Evolutionary conservation across 495 filamentous ascomycete species (phyloP).

Genomic region (Bombardia bombarda): DNA sequence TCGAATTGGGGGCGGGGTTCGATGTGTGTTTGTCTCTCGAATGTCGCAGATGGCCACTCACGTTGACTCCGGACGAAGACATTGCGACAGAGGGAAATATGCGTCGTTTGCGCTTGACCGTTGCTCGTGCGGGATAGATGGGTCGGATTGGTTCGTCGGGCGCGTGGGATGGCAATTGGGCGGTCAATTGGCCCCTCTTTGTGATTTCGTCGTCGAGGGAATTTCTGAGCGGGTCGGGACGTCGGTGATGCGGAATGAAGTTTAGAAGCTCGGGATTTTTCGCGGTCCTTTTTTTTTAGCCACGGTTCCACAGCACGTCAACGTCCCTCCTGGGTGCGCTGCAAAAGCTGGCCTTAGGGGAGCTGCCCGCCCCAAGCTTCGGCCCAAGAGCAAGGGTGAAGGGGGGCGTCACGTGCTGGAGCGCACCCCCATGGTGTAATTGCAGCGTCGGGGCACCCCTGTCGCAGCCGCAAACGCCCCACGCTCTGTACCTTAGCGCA

Average conservation of each 20-base stretch:
- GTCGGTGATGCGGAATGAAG: conserved; percentile 15
- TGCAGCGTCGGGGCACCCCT: conserved; percentile 7
- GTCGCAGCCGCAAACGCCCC: not conserved
- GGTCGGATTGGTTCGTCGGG: conserved; percentile 5
- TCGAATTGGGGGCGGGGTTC: no score
- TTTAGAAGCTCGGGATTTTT: conserved; percentile 21
- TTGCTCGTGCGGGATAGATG: not conserved
- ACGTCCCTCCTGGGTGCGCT: not conserved
- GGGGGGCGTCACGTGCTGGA: conserved; percentile 10
- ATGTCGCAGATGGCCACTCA: conserved; percentile 36
- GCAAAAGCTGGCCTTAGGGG: not conserved
- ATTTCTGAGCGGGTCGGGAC: conserved; percentile 3
- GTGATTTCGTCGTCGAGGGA: conserved; percentile 20
- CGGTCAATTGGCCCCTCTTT: conserved; percentile 16
- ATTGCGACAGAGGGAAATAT: conserved; percentile 22
- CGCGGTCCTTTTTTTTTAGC: conserved; percentile 1
- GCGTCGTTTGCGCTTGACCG: conserved; percentile 2
- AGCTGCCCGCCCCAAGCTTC: no score
- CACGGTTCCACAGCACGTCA: conserved; percentile 8
- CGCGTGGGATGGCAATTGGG: conserved; percentile 14
- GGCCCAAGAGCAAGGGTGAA: not conserved
- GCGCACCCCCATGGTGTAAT: conserved; percentile 15
- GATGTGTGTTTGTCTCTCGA: no score
- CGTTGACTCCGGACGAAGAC: conserved; percentile 55
- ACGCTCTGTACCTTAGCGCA: no score